Base-by-base conservation (phyloP, 2,329 filamentous ascomycete genomes). In the Ceratocystis diversiconidia region DNA sequence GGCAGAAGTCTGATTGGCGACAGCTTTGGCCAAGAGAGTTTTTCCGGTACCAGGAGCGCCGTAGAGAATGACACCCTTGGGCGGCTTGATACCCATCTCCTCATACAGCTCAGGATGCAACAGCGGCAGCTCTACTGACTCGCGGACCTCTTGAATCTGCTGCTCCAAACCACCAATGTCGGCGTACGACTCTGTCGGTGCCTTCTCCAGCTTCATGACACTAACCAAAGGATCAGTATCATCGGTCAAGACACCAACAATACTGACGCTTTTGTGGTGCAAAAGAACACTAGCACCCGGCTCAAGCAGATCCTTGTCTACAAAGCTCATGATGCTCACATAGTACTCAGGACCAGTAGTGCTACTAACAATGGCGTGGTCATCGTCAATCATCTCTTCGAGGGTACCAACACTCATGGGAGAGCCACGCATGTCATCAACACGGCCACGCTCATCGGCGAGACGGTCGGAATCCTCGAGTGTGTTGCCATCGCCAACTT, bases 41-140 rank as follows among this genome's bases (percentile, higher is more conserved):
- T 97, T 99, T 76, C 94, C 94, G 7, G 94, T 99, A 76, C 94
- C 94, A 0, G 94, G 94, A 4, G 90, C 91, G 78, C 94, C 94
- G 75, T 99, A 99, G 30, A 99, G 86, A 73, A 99, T 99, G 71
- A 99, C 94, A 82, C 94, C 94, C 83, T 99, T 99, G 68, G 94
- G 94, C 3, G 94, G 94, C 78, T 99, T 99, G 82, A 99, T 97
- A 73, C 94, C 94, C 94, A 99, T 99, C 80, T 99, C 94, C 76
- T 99, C 94, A 77, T 99, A 99, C 63, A 99, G 79, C 77, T 99
- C 94, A 0, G 94, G 94, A 74, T 99, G 94, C 67, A 99, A 81
- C 69, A 99, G 80, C 4, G 94, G 94, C 72, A 99, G 77, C 78
- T 99, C 94, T 66, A 99, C 94, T 1, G 94, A 95, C 79, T 99